Base-by-base conservation (phyloP, 73 alveolate species). In the Paramecium tetraurelia region DNA sequence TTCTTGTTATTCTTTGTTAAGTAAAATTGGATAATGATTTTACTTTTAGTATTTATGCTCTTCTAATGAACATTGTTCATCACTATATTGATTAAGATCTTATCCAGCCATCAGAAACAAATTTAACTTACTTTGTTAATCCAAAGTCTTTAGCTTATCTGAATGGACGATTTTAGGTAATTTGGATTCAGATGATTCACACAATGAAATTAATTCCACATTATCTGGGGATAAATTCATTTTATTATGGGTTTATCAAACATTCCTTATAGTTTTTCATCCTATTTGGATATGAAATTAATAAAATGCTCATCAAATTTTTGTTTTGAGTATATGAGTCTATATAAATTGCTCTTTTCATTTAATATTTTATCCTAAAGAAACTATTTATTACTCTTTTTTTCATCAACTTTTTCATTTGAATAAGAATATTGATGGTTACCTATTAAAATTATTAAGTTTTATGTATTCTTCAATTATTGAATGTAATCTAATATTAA, bases 211-310 rank as follows among this genome's bases (percentile, higher is more conserved):
- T 22, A 80, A 27, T 38, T 80, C 29, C 29, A 80, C 48, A 21
- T 80, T 24, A 20, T 40, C 4, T 41, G 90, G 90, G 90, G n/a
- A 80, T 80, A 41, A 80, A 80, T 48, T 80, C 90, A 80, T 80
- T 80, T 27, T 46, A 40, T 46, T 9, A 46, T 0, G 90, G 90
- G 90, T 80, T 80, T 44, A 2, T 24, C 57, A 63, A 80, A 80
- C 18, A 40, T 8, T 0, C 12, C 14, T 80, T 80, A 3, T 11
- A 80, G 7, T 18, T 5, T 46, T 18, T 41, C n/a, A 41, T 80
- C 90, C n/a, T 9, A 14, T 41, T 24, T 80, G 10, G 86, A 33
- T 2, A 72, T 36, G 3, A 29, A 31, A 29, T 80, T 80, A 12
- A 46, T 46, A 9, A 63, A 31, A 44, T 80, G 63, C 0, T 80